Conservation (phyloP, 179 eudicot genomes). For the Pouteria campechiana region DNA sequence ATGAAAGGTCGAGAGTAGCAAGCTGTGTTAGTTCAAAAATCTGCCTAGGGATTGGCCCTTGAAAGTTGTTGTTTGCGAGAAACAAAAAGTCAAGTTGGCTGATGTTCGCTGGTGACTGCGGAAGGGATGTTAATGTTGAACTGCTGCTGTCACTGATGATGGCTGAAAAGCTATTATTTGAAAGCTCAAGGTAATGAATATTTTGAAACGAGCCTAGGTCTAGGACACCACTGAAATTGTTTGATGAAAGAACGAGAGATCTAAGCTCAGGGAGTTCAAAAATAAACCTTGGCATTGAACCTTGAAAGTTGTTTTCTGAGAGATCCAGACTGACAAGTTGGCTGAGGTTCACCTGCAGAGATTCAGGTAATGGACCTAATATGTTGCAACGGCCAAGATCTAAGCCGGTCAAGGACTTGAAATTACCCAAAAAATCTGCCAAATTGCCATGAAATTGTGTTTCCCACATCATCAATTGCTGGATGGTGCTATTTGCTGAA, state of each 20-base stretch:
- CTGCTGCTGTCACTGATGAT: slow-evolving; percentile 2
- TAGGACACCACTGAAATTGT: no score
- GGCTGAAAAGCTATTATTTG: slow-evolving; percentile 14
- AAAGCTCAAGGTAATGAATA: slow-evolving; percentile 3
- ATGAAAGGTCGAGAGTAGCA: slow-evolving; percentile 1
- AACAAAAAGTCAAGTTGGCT: slow-evolving; percentile 4
- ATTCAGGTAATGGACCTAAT: slow-evolving; percentile 1
- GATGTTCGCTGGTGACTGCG: slow-evolving; percentile 2
- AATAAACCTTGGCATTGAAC: slow-evolving; percentile 1
- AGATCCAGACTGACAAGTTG: slow-evolving; percentile 1
- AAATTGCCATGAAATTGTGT: slow-evolving; percentile 6
- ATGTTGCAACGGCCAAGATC: slow-evolving; percentile 2
- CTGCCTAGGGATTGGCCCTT: slow-evolving; percentile 13
- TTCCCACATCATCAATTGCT: background rate
- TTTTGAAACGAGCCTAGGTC: no score
- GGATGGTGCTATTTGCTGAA: background rate
- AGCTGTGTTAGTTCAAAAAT: slow-evolving; percentile 10
- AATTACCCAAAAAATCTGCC: slow-evolving; percentile 3
- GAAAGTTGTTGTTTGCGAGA: slow-evolving; percentile 6
- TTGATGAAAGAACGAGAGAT: no score
- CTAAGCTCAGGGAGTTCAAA: slow-evolving; percentile 12
- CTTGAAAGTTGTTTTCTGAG: slow-evolving; percentile 6
- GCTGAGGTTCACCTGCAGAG: background rate
- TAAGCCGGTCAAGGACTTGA: background rate
- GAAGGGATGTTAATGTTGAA: slow-evolving; percentile 7